Evolutionary conservation across 352 stramenopile genomes (phyloP), one percentile per base, ranked within the genome.

Genomic region (Peronospora farinosa): DNA sequence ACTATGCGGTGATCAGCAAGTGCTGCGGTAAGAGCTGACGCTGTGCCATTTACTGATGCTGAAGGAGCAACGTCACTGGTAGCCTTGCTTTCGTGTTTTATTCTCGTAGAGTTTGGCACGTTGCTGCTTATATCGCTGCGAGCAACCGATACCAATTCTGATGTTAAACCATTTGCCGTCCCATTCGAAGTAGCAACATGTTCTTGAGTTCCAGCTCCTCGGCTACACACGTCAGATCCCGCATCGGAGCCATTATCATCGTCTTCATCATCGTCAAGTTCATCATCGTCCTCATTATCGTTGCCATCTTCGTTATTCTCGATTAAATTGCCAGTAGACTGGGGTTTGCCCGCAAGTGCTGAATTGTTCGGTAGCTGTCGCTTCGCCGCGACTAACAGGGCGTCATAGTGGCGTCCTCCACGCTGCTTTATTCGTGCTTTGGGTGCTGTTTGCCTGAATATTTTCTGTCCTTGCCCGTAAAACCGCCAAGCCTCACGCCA

Each of bases 401-500:
- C 74, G 27, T 90, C 76, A 41, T 86, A 84, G 23, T 85, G 60
- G 16, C 78, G 86, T 13, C 79, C 81, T 10, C 76, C 76, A 8
- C 78, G 76, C 31, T 86, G 73, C 38, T 88, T 86, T 74, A 92
- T 89, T 23, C 76, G 69, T 15, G 65, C 73, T 35, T 90, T 92
- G 0, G 80, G 84, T 5, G 72, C 74, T 1, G 70, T 74, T 58
- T 90, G 84, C 6, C 84, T 68, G 17, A 92, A 67, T 41, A 95
- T 74, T 19, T 60, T 63, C 43, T 88, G 63, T 9, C 82, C 84
- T 54, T 87, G 80, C 1, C 87, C 72, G 53, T 97, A 96, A 57
- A 95, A 98, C 23, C 89, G 67, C 75, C 90, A 96, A 3, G 92
- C 88, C 60, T 97, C 88, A 17, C 86, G 86, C 90, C 90, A 98